Base-by-base conservation (phyloP, 495 filamentous ascomycete species). In the Podospora conica region DNA sequence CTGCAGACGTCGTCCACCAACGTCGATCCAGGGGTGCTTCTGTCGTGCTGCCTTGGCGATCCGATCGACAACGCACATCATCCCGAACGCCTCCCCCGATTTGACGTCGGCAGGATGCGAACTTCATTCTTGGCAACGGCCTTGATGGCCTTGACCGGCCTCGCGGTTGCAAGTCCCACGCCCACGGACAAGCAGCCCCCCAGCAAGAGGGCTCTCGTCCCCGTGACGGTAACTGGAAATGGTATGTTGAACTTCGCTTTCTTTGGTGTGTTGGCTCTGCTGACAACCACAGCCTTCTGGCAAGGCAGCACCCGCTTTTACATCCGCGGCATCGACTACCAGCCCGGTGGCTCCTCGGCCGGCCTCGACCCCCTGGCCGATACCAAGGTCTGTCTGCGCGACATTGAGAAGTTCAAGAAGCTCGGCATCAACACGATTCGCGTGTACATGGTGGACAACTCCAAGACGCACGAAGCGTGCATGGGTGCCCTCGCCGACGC, bases 371-470 rank as follows among this genome's bases (percentile, higher is more conserved):
- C 94, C 55, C 87, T 98, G 59, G 87, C 92, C 60, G 87, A 96
- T 71, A 70, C 77, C 20, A 75, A 76, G 0, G 78, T 78, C 63
- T 98, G 94, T 84, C 84, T 84, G 74, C 90, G 94, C 64, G 94
- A 98, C 76, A 90, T 97, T 73, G 77, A 80, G 20, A 80, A 92
- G 68, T 96, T 97, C 85, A 84, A 89, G 77, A 85, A 92, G 68
- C 81, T 97, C 9, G 92, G 92, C 56, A 81, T 97, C 74, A 97
- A 97, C 82, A 92, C 92, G 53, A 84, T 97, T 68, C 92, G 93
- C 76, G 88, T 96, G 66, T 97, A 97, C 84, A 93, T 91, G 0
- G 87, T 94, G 60, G 93, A 97, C 77, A 96, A 96, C 81, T 91
- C 90, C 27, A 76, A 80, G 67, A 82, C 91, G 76, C 93, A 97